Evolutionary conservation across 2,329 filamentous ascomycete genomes (phyloP).

Genomic region (Cyphellophora attinorum): DNA sequence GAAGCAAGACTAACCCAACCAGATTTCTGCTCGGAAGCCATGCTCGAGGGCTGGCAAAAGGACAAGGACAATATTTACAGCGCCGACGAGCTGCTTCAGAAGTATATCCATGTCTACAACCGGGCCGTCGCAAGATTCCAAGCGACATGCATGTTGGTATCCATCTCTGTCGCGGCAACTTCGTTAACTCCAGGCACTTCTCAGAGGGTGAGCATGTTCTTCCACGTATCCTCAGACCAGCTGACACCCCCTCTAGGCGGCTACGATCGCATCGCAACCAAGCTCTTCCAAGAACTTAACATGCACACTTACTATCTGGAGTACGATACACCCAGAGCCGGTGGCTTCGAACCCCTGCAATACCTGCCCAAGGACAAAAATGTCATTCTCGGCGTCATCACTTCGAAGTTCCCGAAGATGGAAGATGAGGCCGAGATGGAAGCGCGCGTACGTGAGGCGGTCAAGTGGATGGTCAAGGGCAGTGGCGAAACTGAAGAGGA

Average conservation of each 20-base stretch:
- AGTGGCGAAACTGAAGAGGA: constrained; percentile 51
- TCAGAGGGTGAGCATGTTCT: no score
- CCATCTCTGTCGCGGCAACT: constrained; percentile 56
- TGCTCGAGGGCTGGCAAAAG: constrained; percentile 54
- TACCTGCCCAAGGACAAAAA: constrained; percentile 47
- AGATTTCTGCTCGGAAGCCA: constrained; percentile 60
- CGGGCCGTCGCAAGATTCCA: constrained; percentile 51
- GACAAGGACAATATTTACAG: constrained; percentile 55
- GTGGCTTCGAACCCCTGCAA: constrained; percentile 51
- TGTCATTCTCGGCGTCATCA: constrained; percentile 50
- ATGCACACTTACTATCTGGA: constrained; percentile 56
- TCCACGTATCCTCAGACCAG: no score
- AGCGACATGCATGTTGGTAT: constrained; percentile 62
- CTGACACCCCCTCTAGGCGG: no score
- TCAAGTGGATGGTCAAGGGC: constrained; percentile 56
- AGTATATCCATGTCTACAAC: constrained; percentile 64
- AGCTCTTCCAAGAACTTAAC: constrained; percentile 49
- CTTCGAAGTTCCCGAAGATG: constrained; percentile 47
- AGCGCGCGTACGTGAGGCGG: constrained; percentile 44
- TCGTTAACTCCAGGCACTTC: constrained; percentile 51
- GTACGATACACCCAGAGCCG: constrained; percentile 51
- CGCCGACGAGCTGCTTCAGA: constrained; percentile 57
- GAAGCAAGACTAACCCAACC: background rate
- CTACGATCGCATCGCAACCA: constrained; percentile 53
- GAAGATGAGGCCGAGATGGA: constrained; percentile 52